phyloP scores from a whole-genome alignment of 2,329 filamentous ascomycete species.

The Grosmannia serpens region DNA sequence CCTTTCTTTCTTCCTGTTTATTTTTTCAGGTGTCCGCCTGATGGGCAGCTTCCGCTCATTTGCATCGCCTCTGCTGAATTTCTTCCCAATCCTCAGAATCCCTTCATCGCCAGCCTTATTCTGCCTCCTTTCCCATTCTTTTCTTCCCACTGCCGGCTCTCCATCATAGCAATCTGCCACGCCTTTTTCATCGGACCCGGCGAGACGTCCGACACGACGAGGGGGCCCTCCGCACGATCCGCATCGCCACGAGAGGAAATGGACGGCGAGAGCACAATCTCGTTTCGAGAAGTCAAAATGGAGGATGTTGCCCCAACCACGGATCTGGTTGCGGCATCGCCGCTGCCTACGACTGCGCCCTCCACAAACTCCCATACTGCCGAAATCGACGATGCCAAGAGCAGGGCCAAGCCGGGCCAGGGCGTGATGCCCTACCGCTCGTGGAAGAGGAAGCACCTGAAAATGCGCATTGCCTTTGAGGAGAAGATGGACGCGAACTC shows the following conservation, averaged over 20 bases:
- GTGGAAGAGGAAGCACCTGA: conserved; percentile 90
- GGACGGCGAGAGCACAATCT: conserved; percentile 17
- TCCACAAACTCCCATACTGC: conserved; percentile 10
- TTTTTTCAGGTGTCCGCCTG: neutral
- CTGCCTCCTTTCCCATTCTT: neutral
- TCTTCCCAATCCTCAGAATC: too few species aligned
- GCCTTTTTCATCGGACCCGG: neutral
- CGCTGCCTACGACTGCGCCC: neutral
- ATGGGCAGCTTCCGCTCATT: conserved; percentile 2
- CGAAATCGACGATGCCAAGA: conserved; percentile 20
- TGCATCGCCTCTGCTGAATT: neutral
- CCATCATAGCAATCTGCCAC: neutral
- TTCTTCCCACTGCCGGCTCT: neutral
- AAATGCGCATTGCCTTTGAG: conserved; percentile 74
- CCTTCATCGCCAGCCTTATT: neutral
- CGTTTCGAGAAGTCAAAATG: conserved; percentile 25
- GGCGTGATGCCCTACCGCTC: conserved; percentile 48
- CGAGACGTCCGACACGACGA: neutral
- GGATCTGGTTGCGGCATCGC: neutral
- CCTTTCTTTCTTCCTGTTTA: neutral
- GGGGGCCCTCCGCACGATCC: neutral
- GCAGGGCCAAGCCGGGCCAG: conserved; percentile 15
- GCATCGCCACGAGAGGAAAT: conserved; percentile 10
- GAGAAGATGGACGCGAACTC: conserved; percentile 71
- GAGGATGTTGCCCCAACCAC: conserved; percentile 22